Conservation (phyloP, 179 eudicot genomes). For the Beta lomatogona region DNA sequence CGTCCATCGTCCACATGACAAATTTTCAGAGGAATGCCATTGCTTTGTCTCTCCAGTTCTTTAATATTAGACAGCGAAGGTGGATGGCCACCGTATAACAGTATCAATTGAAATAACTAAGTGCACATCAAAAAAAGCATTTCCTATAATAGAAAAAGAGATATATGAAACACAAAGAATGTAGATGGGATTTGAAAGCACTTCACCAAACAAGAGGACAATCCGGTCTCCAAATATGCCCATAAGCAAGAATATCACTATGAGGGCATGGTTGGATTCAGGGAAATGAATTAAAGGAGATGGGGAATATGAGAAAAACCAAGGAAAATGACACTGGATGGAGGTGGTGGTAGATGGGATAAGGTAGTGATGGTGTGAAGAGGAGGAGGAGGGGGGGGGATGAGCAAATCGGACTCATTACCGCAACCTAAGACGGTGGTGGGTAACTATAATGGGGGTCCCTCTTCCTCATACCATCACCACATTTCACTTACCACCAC, state of each 20-base stretch:
- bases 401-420: too few species aligned
- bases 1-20: constrained; percentile 80
- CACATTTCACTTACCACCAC: too few species aligned
- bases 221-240: background rate
- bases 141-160: background rate
- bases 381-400: too few species aligned
- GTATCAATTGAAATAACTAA: background rate
- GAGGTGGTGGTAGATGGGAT: too few species aligned
- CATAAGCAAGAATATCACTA: background rate
- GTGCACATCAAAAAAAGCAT: background rate
- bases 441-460: too few species aligned
- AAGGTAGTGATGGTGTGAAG: too few species aligned
- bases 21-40: constrained; percentile 56
- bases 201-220: background rate
- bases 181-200: background rate
- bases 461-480: too few species aligned
- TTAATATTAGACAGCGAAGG: constrained; percentile 60
- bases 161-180: background rate
- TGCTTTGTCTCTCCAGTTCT: constrained; percentile 58
- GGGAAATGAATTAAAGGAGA: too few species aligned
- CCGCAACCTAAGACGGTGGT: too few species aligned
- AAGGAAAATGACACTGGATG: too few species aligned
- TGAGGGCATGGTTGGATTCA: background rate
- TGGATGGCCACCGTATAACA: constrained; percentile 52
- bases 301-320: too few species aligned